Evolutionary conservation across 805 yeast species (phyloP), one percentile per base, ranked within the genome.

Genomic region (Clavispora fructus): DNA sequence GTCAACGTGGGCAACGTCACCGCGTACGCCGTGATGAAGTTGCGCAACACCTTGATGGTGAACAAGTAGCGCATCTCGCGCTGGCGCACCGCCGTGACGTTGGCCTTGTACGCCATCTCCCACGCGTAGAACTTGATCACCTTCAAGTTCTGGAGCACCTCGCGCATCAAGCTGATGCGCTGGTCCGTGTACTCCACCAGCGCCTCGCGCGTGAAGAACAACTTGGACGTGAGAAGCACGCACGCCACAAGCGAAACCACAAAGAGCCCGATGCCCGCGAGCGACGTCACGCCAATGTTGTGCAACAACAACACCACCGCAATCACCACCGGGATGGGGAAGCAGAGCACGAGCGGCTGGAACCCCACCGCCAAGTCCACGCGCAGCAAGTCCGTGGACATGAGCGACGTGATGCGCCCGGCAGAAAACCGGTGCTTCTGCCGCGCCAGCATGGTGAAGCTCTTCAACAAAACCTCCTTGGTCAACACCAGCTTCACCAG

Each of bases 81-180:
- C 28, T 56, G 60, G 49, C 78, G 59, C n/a, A 64, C 62, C n/a
- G 60, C 52, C 28, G 68, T 59, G 41, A 73, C 64, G 47, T 55
- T 61, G 35, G 57, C 45, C 51, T 65, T 64, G 57, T 73, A 73
- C 16, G 78, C 73, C 44, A 60, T 29, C 56, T 73, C 78, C 78
- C 78, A 73, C 12, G 76, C 72, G 51, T 71, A 73, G 44, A 65
- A 73, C 56, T 73, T 73, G 55, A 73, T 71, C 28, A 72, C 59
- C 52, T 73, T 73, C 50, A 73, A 57, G 54, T 71, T 67, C 41
- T 58, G 57, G 47, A 73, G 62, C 31, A 68, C 62, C 54, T 73
- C 76, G 48, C 75, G 64, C 70, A 73, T 71, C 43, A 67, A 58
- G 23, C 71, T 59, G 41, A 73, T 65, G 50, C 77, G 56, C 49